Evolutionary conservation across 345 rosid genomes (phyloP).

Genomic region (Corymbia maculata): DNA sequence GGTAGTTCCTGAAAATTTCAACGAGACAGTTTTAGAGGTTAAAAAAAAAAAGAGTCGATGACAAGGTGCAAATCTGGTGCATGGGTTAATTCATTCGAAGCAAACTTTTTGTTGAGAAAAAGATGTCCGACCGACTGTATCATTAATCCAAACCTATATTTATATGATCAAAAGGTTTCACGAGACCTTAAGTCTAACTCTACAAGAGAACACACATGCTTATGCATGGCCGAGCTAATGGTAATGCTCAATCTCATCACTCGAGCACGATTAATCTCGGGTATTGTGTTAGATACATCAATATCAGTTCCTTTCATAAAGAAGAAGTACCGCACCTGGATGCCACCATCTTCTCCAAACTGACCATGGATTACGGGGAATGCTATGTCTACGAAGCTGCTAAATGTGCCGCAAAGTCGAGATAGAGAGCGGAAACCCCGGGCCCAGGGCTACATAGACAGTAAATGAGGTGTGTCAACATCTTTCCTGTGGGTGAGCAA

Average conservation of each 20-base stretch:
- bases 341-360: conserved; percentile 96
- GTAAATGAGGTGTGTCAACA: conserved; percentile 1
- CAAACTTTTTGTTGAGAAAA: neutral
- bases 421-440: conserved; percentile 60
- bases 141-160: neutral
- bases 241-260: neutral
- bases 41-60: neutral
- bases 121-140: neutral
- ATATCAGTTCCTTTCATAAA: neutral
- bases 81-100: neutral
- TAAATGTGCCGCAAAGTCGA: conserved; percentile 72
- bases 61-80: neutral
- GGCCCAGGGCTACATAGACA: conserved; percentile 62
- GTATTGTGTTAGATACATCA: neutral
- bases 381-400: conserved; percentile 77
- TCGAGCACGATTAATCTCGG: neutral
- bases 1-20: conserved; percentile 51
- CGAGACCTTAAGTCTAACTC: neutral
- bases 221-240: neutral
- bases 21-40: neutral
- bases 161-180: neutral
- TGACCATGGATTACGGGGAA: conserved; percentile 92
- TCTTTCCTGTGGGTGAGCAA: neutral
- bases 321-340: conserved; percentile 49
- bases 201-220: neutral